Conservation (phyloP, 1,139 yeast genomes). For the Protomyces lactucae-debilis region DNA sequence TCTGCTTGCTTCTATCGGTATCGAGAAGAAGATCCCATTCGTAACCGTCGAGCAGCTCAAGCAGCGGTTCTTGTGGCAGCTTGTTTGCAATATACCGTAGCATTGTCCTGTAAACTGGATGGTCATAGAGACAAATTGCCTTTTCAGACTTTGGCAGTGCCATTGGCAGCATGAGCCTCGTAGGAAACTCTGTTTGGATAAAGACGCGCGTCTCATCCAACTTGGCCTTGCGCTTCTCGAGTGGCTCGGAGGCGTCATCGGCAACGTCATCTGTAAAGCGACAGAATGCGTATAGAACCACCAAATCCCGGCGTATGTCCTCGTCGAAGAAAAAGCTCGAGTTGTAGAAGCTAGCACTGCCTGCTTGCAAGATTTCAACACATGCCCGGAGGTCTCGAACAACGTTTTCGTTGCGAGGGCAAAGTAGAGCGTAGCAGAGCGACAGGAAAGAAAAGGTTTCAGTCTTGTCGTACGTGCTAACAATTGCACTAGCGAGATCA, state of each 20-base stretch:
- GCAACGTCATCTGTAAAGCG: slow-evolving; percentile 23
- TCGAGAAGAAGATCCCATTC: slow-evolving; percentile 22
- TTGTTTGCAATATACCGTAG: slow-evolving; percentile 13
- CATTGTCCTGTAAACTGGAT: slow-evolving; percentile 9
- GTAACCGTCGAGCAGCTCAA: slow-evolving; percentile 23
- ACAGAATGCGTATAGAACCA: slow-evolving; percentile 24
- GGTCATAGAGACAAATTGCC: background rate
- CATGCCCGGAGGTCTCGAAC: slow-evolving; percentile 13
- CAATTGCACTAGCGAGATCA: slow-evolving; percentile 20
- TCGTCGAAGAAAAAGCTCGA: slow-evolving; percentile 25
- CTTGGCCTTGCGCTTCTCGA: background rate
- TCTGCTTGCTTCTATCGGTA: background rate
- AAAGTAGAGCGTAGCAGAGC: slow-evolving; percentile 6
- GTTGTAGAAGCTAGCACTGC: slow-evolving; percentile 18
- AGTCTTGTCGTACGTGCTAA: slow-evolving; percentile 5
- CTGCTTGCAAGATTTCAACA: slow-evolving; percentile 7
- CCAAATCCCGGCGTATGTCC: slow-evolving; percentile 8
- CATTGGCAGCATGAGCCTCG: background rate
- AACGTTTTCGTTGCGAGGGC: background rate
- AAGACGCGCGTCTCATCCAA: background rate
- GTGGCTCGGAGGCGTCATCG: slow-evolving; percentile 6
- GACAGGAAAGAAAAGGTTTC: slow-evolving; percentile 5
- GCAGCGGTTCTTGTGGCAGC: slow-evolving; percentile 24
- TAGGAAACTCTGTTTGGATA: slow-evolving; percentile 4
- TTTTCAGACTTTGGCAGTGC: slow-evolving; percentile 4